Conservation (phyloP, 2,329 filamentous ascomycete genomes). For the Epichloe sylvatica region DNA sequence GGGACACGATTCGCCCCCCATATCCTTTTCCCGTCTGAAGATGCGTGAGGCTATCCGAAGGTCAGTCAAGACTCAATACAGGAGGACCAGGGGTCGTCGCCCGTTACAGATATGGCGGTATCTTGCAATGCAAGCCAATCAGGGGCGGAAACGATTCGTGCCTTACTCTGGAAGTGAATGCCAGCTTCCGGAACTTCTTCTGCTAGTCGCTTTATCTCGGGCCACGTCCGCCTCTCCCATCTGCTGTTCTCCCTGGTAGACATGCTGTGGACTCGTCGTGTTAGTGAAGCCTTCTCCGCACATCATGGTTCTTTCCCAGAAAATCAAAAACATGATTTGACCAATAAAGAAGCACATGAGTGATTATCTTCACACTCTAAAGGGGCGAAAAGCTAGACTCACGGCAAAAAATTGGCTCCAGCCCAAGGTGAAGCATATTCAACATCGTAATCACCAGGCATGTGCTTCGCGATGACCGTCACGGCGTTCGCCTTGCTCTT, state of each 20-base stretch:
- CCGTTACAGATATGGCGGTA: not conserved
- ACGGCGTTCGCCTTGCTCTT: conserved; percentile 33
- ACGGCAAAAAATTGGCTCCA: conserved; percentile 69
- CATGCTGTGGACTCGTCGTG: conserved; percentile 25
- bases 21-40: conserved; percentile 49
- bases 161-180: conserved; percentile 59
- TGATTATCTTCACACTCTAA: too few species aligned
- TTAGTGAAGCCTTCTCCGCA: not conserved
- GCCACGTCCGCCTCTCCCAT: conserved; percentile 54
- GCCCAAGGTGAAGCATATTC: conserved; percentile 87
- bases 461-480: conserved; percentile 70
- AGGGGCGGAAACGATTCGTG: not conserved
- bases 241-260: conserved; percentile 26
- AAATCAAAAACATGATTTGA: not conserved
- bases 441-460: conserved; percentile 86
- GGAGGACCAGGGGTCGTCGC: not conserved
- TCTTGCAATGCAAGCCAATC: not conserved
- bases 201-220: conserved; percentile 41
- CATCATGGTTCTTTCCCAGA: not conserved
- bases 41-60: conserved; percentile 29
- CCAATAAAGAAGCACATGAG: not conserved
- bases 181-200: conserved; percentile 61
- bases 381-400: conserved; percentile 17
- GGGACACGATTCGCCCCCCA: conserved; percentile 28
- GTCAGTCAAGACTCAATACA: not conserved